These are phyloP conservation scores for Stephanodiscus minutulus DNA, from an alignment of 108 stramenopile species.

Conservation along the genomic window DNA sequence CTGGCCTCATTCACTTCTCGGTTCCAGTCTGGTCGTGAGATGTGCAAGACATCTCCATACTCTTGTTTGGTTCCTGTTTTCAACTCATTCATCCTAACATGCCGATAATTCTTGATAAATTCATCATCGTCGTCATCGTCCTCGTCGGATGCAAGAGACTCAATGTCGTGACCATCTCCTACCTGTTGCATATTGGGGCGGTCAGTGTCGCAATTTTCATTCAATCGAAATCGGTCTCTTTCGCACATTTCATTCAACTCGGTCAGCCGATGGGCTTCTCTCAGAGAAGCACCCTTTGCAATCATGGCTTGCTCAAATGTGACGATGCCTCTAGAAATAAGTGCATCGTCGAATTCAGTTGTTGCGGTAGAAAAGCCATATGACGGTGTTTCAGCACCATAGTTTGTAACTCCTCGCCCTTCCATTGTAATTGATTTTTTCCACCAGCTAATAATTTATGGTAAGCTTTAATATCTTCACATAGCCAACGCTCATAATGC, in stretches of 20 bases:
- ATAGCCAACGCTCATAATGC: too few species aligned
- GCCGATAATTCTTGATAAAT: slow-evolving; percentile 62
- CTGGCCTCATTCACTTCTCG: slow-evolving; percentile 77
- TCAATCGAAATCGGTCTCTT: slow-evolving; percentile 1
- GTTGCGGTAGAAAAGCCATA: slow-evolving; percentile 60
- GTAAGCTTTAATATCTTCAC: too few species aligned
- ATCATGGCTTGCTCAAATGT: slow-evolving; percentile 73
- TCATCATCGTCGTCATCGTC: slow-evolving; percentile 63
- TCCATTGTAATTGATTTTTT: too few species aligned
- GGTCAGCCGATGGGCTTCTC: slow-evolving; percentile 56
- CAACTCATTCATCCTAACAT: slow-evolving; percentile 57
- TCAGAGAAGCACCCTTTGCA: slow-evolving; percentile 73
- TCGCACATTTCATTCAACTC: slow-evolving; percentile 23
- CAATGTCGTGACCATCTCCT: slow-evolving; percentile 10
- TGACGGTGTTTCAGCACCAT: slow-evolving; percentile 53
- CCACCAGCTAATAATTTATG: too few species aligned
- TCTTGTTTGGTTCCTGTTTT: slow-evolving; percentile 26
- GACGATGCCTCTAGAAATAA: slow-evolving; percentile 66
- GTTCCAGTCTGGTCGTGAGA: slow-evolving; percentile 72
- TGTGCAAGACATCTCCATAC: slow-evolving; percentile 54
- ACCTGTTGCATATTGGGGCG: neutral
- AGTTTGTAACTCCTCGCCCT: slow-evolving; percentile 72
- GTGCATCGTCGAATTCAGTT: slow-evolving; percentile 86
- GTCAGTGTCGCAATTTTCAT: neutral
- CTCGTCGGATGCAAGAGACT: slow-evolving; percentile 14